Evolutionary conservation across 2,329 filamentous ascomycete species (phyloP).

Genomic region (Curvularia hawaiiensis): DNA sequence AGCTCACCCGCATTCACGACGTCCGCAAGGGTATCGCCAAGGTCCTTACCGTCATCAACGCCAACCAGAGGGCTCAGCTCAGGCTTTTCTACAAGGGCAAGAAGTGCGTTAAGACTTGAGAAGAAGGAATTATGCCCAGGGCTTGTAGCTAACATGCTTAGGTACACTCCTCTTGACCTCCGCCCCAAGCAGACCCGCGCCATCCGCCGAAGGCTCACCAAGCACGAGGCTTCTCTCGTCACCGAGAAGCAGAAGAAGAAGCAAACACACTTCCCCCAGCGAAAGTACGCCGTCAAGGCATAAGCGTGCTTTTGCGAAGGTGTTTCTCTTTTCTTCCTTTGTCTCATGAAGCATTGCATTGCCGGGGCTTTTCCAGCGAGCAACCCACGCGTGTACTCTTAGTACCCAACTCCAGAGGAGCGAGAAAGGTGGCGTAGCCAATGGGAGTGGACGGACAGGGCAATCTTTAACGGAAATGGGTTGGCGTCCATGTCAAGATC

Average conservation of each 20-base stretch:
- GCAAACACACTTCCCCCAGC: conserved; percentile 93
- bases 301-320: conserved; percentile 38
- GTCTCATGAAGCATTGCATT: conserved; percentile 50
- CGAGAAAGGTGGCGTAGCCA: conserved; percentile 40
- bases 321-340: conserved; percentile 46
- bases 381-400: conserved; percentile 48
- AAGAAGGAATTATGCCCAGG: not conserved
- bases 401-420: conserved; percentile 42
- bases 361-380: conserved; percentile 47
- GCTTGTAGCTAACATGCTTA: conserved; percentile 32
- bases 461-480: conserved; percentile 48
- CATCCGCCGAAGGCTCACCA: conserved; percentile 92
- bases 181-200: conserved; percentile 97
- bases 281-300: conserved; percentile 99
- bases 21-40: conserved; percentile 99
- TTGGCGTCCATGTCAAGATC: conserved; percentile 50
- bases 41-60: conserved; percentile 99
- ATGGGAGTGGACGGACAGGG: conserved; percentile 39
- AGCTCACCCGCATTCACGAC: conserved; percentile 84
- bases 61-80: conserved; percentile 97
- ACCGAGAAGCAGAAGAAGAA: conserved; percentile 98
- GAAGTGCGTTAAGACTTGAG: conserved; percentile 62
- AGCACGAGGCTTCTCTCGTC: conserved; percentile 82
- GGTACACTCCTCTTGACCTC: conserved; percentile 95
- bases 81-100: conserved; percentile 98